A percentile compares a stretch with the other conserved stretches of the same genome.
phyloP scores from a whole-genome alignment of 768 basidiomycete species.

The Collybiopsis confluens region DNA sequence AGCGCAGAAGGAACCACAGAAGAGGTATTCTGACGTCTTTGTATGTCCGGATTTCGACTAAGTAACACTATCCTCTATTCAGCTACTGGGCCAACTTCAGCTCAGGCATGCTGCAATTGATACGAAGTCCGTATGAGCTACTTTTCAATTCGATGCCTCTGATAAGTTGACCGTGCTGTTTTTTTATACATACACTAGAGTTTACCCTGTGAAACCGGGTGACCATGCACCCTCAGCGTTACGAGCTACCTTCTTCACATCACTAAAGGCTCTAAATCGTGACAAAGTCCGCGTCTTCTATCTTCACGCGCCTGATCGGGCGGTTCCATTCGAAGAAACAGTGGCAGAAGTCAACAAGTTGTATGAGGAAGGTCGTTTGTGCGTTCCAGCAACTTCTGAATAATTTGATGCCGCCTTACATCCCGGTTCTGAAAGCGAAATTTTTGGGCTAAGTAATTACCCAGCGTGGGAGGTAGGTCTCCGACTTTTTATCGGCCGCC shows the following conservation, averaged over 20 bases:
- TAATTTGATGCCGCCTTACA: neutral
- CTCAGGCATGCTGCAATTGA: slow-evolving; percentile 38
- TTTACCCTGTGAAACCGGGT: slow-evolving; percentile 34
- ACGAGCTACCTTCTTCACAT: slow-evolving; percentile 31
- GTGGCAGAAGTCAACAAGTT: slow-evolving; percentile 37
- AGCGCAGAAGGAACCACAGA: slow-evolving; percentile 42
- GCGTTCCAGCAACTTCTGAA: slow-evolving; percentile 12
- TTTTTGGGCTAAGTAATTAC: slow-evolving; percentile 47
- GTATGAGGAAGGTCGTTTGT: slow-evolving; percentile 43
- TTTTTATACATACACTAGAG: slow-evolving; percentile 29
- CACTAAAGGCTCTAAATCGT: slow-evolving; percentile 27
- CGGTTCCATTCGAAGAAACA: slow-evolving; percentile 45
- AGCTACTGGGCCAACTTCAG: slow-evolving; percentile 38
- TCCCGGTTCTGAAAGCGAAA: slow-evolving; percentile 27
- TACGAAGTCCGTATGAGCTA: slow-evolving; percentile 37
- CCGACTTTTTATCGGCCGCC: neutral
- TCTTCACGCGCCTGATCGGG: slow-evolving; percentile 46
- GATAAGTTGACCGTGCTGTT: neutral
- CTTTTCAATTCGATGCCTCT: too few species aligned
- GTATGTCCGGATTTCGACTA: too few species aligned
- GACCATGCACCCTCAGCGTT: slow-evolving; percentile 34
- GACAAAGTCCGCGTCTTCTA: slow-evolving; percentile 37
- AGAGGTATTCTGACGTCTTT: too few species aligned
- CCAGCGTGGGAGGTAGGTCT: slow-evolving; percentile 41
- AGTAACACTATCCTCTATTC: too few species aligned